These are phyloP conservation scores for Ustulina deusta DNA, from an alignment of 2,329 filamentous ascomycete genomes.

Conservation along the genomic window DNA sequence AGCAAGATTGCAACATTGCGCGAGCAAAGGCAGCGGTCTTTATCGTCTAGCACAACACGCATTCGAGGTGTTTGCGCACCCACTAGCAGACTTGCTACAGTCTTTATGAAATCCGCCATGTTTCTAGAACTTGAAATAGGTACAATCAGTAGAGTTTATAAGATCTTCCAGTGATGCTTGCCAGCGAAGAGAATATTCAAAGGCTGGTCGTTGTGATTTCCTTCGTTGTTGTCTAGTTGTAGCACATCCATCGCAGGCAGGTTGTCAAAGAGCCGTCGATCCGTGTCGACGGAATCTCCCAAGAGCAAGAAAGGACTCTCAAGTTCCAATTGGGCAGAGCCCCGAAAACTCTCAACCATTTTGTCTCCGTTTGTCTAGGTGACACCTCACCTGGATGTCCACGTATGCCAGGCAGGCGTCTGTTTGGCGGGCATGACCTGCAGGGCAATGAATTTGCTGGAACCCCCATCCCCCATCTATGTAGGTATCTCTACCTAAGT, in stretches of 20 bases:
- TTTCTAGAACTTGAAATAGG: neutral
- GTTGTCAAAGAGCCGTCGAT: neutral
- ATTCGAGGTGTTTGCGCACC: neutral
- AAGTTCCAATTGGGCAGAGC: neutral
- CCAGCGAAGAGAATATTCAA: neutral
- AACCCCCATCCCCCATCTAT: neutral
- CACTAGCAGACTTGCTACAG: neutral
- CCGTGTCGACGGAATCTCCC: neutral
- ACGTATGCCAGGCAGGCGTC: neutral
- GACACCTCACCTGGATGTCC: neutral
- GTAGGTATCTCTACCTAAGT: too few species aligned
- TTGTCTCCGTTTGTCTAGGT: neutral
- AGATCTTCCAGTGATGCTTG: neutral
- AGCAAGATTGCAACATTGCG: constrained; percentile 4
- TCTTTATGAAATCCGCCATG: neutral
- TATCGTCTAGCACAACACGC: neutral
- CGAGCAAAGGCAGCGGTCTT: neutral
- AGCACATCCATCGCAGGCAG: neutral
- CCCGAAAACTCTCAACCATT: neutral
- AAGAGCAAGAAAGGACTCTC: neutral
- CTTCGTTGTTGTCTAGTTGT: neutral
- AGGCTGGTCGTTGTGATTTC: neutral
- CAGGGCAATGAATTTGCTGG: neutral
- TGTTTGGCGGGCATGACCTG: neutral
- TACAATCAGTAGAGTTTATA: neutral